Base-by-base conservation (phyloP, 2,329 filamentous ascomycete genomes). In the Epicoccum sorghinum region DNA sequence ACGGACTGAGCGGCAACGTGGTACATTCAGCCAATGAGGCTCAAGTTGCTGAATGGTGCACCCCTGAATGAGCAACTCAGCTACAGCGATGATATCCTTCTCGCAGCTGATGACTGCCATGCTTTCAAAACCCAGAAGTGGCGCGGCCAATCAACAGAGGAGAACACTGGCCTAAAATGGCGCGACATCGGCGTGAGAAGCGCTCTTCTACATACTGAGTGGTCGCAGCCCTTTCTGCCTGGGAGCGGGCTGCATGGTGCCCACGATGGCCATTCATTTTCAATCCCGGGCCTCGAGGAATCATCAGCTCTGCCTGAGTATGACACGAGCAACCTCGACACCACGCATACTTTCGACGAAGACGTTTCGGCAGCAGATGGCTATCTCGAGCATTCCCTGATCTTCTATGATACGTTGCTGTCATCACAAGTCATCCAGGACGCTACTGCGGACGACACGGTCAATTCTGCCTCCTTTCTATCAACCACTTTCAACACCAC, bases 341-440 rank as follows among this genome's bases (percentile, higher is more conserved):
- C 68, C 2, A 71, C 65, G 4, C 33, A 60, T n/a, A 47, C 40
- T 10, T 29, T 64, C n/a, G 47, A 61, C 13, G 63, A 68, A 7
- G 55, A 51, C 7, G 37, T 56, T 3, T 47, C 62, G 4, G 55
- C 59, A 8, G 41, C 58, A 4, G 61, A 68, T 33, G 64, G 60
- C 7, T 96, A 95, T 71, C 89, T 91, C 64, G 85, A 95, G 59
- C 86, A 93, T 65, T 95, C 91, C 0, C 82, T 96, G 43, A 83
- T 86, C 2, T 77, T 88, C 12, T 86, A 96, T 68, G 82, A 90
- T 58, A 83, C 86, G 12, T 73, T 89, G 4, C 75, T 83, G 1
- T 89, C 86, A 0, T 89, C 87, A 1, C 83, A 89, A 55, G 76
- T 70, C 25, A 46, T 60, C 1, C 53, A 55, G 10, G 61, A 63